Evolutionary conservation across 108 stramenopile genomes (phyloP).

Genomic region (Stephanodiscus minutulus): DNA sequence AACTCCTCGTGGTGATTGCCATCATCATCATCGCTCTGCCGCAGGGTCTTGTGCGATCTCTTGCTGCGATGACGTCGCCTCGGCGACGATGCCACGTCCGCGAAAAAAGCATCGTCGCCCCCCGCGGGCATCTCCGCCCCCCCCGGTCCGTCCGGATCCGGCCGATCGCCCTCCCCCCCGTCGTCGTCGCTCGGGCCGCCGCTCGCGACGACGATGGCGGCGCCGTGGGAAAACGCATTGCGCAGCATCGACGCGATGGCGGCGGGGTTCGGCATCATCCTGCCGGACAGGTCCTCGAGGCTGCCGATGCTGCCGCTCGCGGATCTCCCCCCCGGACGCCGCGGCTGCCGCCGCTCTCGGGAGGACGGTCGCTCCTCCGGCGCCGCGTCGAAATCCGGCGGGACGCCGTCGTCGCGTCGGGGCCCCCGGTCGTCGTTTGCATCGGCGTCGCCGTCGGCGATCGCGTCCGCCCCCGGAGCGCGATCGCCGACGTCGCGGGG

Average conservation of each 20-base stretch:
- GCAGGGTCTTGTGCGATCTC: slow-evolving; percentile 40
- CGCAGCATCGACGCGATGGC: slow-evolving; percentile 26
- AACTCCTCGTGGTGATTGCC: neutral
- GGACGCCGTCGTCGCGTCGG: no score
- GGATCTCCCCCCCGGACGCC: slow-evolving; percentile 1
- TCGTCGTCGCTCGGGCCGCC: no score
- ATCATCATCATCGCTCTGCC: neutral
- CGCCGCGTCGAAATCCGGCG: neutral
- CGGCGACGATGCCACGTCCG: neutral
- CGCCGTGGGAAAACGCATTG: slow-evolving; percentile 22
- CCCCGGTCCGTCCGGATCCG: neutral
- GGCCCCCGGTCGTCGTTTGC: no score
- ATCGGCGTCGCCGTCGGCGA: neutral
- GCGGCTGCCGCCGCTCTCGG: neutral
- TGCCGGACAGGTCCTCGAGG: slow-evolving; percentile 33
- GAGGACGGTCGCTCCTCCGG: neutral
- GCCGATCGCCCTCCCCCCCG: neutral
- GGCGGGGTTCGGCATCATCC: slow-evolving; percentile 20
- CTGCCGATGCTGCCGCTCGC: slow-evolving; percentile 30
- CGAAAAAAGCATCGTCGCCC: neutral
- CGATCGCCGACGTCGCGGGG: neutral
- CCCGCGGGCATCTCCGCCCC: neutral
- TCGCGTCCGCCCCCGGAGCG: neutral
- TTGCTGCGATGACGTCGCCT: slow-evolving; percentile 25
- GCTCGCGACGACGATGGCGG: neutral